Evolutionary conservation across 106 monocot genomes (phyloP).

Genomic region (Agapanthus africanus): DNA sequence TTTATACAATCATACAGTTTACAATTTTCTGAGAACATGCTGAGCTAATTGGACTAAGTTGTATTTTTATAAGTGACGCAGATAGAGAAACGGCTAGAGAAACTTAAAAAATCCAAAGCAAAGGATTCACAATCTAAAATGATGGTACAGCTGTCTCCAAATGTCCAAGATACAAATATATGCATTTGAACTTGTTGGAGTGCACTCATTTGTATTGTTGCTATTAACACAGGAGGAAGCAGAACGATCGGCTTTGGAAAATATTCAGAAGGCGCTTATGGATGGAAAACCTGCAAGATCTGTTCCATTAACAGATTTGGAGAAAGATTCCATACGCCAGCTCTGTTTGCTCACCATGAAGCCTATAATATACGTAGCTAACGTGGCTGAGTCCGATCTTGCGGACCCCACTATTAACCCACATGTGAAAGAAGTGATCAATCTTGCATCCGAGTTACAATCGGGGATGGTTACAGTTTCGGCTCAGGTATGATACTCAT

Average conservation of each 20-base stretch:
- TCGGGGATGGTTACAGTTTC: constrained; percentile 87
- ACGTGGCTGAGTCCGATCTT: constrained; percentile 89
- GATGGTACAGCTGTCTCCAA: no score
- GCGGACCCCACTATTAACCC: constrained; percentile 58
- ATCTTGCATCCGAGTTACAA: constrained; percentile 72
- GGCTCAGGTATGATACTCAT: constrained; percentile 97
- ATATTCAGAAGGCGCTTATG: constrained; percentile 70
- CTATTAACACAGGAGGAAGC: constrained; percentile 97
- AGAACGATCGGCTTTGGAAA: constrained; percentile 81
- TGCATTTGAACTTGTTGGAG: no score
- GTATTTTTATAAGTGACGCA: constrained; percentile 36
- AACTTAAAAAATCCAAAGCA: constrained; percentile 84
- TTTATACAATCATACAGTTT: no score
- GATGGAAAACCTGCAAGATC: constrained; percentile 96
- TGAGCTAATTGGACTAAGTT: no score
- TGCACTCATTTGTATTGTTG: no score
- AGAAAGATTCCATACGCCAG: constrained; percentile 79
- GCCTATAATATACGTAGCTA: constrained; percentile 91
- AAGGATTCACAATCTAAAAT: constrained; percentile 79
- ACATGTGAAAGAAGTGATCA: constrained; percentile 66
- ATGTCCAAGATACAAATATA: no score
- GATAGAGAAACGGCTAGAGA: constrained; percentile 96
- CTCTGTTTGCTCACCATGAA: constrained; percentile 97
- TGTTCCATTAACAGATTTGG: constrained; percentile 67
- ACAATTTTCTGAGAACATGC: no score